Conservation (phyloP, 1,284 basidiomycete species). For the Jaminaea rosea region DNA sequence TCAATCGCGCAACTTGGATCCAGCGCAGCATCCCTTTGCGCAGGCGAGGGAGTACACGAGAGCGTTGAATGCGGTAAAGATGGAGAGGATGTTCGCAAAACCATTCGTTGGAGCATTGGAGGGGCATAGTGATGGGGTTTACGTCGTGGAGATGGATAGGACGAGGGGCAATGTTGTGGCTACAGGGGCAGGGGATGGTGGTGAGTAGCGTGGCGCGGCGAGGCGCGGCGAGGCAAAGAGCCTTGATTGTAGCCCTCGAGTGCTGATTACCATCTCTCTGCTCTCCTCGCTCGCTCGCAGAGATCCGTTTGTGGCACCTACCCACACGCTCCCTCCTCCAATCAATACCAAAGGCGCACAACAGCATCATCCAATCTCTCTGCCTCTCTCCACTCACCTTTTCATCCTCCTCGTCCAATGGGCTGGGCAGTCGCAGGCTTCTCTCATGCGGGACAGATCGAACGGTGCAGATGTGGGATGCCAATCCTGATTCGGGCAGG, state of each 20-base stretch:
- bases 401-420: slow-evolving; percentile 16
- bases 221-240: background rate
- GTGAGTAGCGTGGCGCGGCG: slow-evolving; percentile 50
- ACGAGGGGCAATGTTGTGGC: slow-evolving; percentile 72
- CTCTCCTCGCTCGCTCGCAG: slow-evolving; percentile 52
- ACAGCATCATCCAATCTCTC: slow-evolving; percentile 69
- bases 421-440: slow-evolving; percentile 53
- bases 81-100: slow-evolving; percentile 93
- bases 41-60: slow-evolving; percentile 85
- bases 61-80: slow-evolving; percentile 88
- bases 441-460: slow-evolving; percentile 86
- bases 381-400: slow-evolving; percentile 62
- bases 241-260: no score
- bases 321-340: slow-evolving; percentile 60
- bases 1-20: slow-evolving; percentile 81
- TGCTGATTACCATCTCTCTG: background rate
- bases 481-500: slow-evolving; percentile 41
- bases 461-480: slow-evolving; percentile 82
- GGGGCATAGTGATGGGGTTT: slow-evolving; percentile 92
- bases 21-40: slow-evolving; percentile 85
- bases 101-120: slow-evolving; percentile 85
- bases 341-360: slow-evolving; percentile 71
- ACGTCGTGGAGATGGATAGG: slow-evolving; percentile 70
- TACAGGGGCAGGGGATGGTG: slow-evolving; percentile 90
- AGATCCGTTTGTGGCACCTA: slow-evolving; percentile 81